Percentiles rank a stretch among this genome's conserved stretches.
Evolutionary conservation across 495 filamentous ascomycete genomes (phyloP).

Genomic region (Lophiostoma macrostomum): DNA sequence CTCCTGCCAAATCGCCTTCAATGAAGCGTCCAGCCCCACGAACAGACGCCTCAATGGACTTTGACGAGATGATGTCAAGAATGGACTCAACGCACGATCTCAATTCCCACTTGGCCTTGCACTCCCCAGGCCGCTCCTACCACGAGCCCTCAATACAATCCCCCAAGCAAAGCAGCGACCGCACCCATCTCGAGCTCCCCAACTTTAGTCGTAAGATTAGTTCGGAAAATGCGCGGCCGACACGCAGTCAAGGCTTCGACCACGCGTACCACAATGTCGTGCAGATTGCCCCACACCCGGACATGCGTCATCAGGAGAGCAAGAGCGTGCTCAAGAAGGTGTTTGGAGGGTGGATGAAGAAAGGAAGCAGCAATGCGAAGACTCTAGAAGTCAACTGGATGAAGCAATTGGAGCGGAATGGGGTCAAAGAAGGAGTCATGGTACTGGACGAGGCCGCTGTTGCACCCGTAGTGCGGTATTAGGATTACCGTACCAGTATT

Average conservation of each 20-base stretch:
- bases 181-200: conserved; percentile 5
- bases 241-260: background rate
- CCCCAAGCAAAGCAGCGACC: conserved; percentile 14
- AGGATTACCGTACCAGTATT: conserved; percentile 12
- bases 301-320: conserved; percentile 4
- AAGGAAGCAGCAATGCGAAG: conserved; percentile 32
- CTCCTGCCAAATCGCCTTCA: background rate
- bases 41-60: conserved; percentile 15
- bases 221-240: conserved; percentile 16
- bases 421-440: conserved; percentile 33
- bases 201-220: conserved; percentile 36
- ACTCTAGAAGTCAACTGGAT: no score
- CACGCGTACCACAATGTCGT: conserved; percentile 8
- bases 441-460: conserved; percentile 33
- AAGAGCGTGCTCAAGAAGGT: conserved; percentile 24
- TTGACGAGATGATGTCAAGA: conserved; percentile 24
- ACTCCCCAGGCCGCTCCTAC: background rate
- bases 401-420: conserved; percentile 32
- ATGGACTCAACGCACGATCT: conserved; percentile 15
- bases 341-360: conserved; percentile 36
- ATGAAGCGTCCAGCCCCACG: background rate
- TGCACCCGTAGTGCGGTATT: conserved; percentile 38
- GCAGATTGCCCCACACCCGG: conserved; percentile 1
- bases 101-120: conserved; percentile 12
- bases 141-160: conserved; percentile 1